Evolutionary conservation across 345 rosid species (phyloP).

Genomic region (Eucalyptus brandiana): DNA sequence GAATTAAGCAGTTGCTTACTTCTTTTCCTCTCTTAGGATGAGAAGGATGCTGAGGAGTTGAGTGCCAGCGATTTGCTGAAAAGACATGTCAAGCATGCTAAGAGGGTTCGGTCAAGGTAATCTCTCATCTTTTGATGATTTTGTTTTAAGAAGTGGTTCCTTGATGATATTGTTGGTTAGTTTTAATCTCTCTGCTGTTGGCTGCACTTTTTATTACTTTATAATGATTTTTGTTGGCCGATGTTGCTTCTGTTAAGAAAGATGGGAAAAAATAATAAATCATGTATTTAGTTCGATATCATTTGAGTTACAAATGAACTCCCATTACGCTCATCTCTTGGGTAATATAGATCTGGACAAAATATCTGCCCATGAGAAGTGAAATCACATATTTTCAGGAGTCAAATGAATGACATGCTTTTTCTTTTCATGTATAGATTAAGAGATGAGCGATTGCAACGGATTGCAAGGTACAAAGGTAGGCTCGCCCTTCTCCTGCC

Average conservation of each 20-base stretch:
- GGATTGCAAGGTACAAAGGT: conserved; percentile 73
- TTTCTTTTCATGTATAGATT: conserved; percentile 23
- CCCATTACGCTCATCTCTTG: background rate
- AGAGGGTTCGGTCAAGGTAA: conserved; percentile 68
- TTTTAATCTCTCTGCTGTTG: background rate
- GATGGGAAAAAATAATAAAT: background rate
- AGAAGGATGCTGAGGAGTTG: conserved; percentile 34
- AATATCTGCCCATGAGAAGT: background rate
- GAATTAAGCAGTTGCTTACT: background rate
- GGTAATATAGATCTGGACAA: background rate
- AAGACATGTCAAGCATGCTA: conserved; percentile 59
- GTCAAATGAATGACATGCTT: background rate
- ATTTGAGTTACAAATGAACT: background rate
- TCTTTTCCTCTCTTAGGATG: conserved; percentile 31
- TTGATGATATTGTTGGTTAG: background rate
- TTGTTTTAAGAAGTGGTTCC: background rate
- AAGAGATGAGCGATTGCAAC: conserved; percentile 50
- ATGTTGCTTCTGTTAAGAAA: background rate
- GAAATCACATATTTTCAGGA: background rate
- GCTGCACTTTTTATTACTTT: background rate
- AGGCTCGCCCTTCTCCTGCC: conserved; percentile 84
- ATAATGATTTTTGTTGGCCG: background rate
- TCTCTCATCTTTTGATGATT: background rate
- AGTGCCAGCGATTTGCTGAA: conserved; percentile 57
- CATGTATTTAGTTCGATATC: background rate